These are phyloP conservation scores for Lepidopterella palustris DNA, from an alignment of 495 filamentous ascomycete species.

Conservation along the genomic window DNA sequence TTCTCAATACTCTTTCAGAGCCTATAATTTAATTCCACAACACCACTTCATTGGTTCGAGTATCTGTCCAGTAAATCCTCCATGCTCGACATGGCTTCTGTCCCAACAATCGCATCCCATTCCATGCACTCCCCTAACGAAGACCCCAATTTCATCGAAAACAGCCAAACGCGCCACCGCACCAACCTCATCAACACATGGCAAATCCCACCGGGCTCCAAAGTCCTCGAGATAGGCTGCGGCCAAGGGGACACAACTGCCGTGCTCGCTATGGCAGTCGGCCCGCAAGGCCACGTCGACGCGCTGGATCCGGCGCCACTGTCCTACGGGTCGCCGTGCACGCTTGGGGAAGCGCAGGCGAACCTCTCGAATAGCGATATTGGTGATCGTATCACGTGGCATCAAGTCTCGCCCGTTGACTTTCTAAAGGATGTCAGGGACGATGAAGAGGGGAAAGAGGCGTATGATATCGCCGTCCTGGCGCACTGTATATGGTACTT, in stretches of 20 bases:
- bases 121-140: background rate
- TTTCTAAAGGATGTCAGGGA: conserved; percentile 12
- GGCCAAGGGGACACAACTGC: conserved; percentile 48
- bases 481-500: conserved; percentile 50
- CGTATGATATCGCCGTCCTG: conserved; percentile 44
- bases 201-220: conserved; percentile 36
- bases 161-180: conserved; percentile 43
- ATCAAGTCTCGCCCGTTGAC: conserved; percentile 32
- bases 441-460: conserved; percentile 15
- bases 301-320: conserved; percentile 46
- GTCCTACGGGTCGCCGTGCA: conserved; percentile 44
- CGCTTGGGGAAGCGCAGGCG: conserved; percentile 37
- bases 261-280: conserved; percentile 44
- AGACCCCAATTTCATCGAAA: conserved; percentile 30
- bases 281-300: conserved; percentile 38
- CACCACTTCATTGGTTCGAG: too few relatives aligned
- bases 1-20: too few relatives aligned
- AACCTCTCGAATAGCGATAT: conserved; percentile 35
- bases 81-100: background rate
- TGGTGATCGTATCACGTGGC: conserved; percentile 40
- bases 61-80: background rate
- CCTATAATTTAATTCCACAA: too few relatives aligned
- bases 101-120: background rate
- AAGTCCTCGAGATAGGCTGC: conserved; percentile 50
- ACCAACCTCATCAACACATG: conserved; percentile 38